Conservation (phyloP, 2,329 filamentous ascomycete genomes). For the Calonectria pseudoreteaudii region DNA sequence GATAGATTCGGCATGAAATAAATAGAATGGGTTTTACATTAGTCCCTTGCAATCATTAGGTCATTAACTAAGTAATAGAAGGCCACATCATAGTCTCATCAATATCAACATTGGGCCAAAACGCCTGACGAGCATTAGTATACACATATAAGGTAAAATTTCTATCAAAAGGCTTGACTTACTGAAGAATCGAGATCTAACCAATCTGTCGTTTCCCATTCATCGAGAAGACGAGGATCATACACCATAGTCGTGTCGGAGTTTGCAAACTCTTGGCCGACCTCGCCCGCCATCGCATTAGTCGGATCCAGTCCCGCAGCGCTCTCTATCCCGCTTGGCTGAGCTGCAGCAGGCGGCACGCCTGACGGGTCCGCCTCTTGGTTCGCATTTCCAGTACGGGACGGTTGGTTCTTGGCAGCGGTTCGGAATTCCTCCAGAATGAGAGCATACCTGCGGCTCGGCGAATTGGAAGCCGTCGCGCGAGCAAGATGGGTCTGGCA, state of each 20-base stretch:
- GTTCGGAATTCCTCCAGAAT: constrained; percentile 33
- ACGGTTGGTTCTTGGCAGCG: neutral
- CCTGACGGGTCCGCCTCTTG: neutral
- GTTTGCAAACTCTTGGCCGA: neutral
- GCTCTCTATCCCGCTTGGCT: neutral
- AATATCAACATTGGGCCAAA: constrained; percentile 25
- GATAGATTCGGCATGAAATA: neutral
- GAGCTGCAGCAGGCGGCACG: neutral
- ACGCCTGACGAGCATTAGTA: constrained; percentile 11
- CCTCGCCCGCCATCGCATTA: neutral
- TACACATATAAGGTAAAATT: neutral
- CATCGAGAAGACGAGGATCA: constrained; percentile 25
- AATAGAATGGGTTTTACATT: neutral
- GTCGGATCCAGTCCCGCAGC: neutral
- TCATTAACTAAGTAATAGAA: constrained; percentile 20
- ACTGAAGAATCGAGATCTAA: constrained; percentile 34
- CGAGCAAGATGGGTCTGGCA: constrained; percentile 34
- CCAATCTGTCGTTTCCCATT: constrained; percentile 36
- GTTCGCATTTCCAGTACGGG: neutral
- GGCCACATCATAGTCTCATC: constrained; percentile 24
- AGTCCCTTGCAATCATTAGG: neutral
- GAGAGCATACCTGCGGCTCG: constrained; percentile 33
- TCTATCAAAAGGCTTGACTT: neutral
- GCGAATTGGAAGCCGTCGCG: constrained; percentile 33
- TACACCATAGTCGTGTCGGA: neutral